Percentiles rank a stretch among this genome's conserved stretches.
These are phyloP conservation scores for Pelargonium citronellum DNA, from an alignment of 441 rosid genomes.

Conservation along the genomic window DNA sequence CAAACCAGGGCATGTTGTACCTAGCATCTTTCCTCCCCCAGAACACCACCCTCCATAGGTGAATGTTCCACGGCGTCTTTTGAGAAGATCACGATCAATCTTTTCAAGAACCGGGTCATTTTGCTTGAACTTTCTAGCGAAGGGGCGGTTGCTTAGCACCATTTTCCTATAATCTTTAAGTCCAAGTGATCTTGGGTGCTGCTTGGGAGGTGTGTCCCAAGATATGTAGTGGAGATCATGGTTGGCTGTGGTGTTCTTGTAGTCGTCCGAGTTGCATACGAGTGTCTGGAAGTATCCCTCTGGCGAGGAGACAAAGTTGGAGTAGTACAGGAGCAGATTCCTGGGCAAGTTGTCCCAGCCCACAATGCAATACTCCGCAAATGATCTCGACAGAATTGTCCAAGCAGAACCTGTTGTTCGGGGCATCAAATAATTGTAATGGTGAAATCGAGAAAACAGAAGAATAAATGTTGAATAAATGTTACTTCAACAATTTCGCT, in stretches of 20 bases:
- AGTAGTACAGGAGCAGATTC: slow-evolving; percentile 74
- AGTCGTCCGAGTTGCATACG: slow-evolving; percentile 80
- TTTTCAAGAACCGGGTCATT: slow-evolving; percentile 58
- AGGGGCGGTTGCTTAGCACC: slow-evolving; percentile 69
- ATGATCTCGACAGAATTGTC: slow-evolving; percentile 74
- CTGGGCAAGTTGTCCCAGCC: slow-evolving; percentile 96
- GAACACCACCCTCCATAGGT: slow-evolving; percentile 55
- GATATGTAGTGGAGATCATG: slow-evolving; percentile 76
- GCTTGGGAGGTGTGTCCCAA: slow-evolving; percentile 92
- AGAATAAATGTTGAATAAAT: neutral
- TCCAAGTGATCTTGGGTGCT: slow-evolving; percentile 64
- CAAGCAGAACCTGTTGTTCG: slow-evolving; percentile 73
- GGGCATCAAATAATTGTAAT: neutral
- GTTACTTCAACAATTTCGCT: neutral
- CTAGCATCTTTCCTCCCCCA: slow-evolving; percentile 21
- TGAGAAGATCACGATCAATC: slow-evolving; percentile 65
- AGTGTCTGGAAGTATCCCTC: slow-evolving; percentile 94
- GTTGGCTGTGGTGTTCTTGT: slow-evolving; percentile 70
- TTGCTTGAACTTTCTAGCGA: slow-evolving; percentile 76
- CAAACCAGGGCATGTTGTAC: slow-evolving; percentile 28
- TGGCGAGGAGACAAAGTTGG: slow-evolving; percentile 76
- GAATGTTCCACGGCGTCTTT: slow-evolving; percentile 33
- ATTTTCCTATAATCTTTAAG: slow-evolving; percentile 56
- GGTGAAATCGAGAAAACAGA: too few relatives aligned
- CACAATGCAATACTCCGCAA: slow-evolving; percentile 62